These are phyloP conservation scores for Sindora glabra DNA, from an alignment of 306 rosid species.

Conservation along the genomic window DNA sequence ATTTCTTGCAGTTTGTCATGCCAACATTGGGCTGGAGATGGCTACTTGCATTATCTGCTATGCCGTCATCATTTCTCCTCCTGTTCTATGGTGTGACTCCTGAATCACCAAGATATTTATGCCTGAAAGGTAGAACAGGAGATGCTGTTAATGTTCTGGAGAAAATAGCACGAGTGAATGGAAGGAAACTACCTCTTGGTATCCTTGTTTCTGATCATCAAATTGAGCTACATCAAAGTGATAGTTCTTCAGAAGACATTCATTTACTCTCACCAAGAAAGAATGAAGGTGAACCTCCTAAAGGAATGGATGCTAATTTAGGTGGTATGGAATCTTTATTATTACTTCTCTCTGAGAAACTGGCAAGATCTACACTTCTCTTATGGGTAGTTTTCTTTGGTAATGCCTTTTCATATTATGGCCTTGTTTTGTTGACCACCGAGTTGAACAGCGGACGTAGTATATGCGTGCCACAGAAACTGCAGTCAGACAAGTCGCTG, in stretches of 20 bases:
- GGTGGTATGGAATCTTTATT: conserved; percentile 50
- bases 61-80: conserved; percentile 82
- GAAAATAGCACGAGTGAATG: conserved; percentile 75
- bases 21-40: conserved; percentile 97
- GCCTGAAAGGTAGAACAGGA: conserved; percentile 57
- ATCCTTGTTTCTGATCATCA: conserved; percentile 62
- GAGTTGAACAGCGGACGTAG: conserved; percentile 51
- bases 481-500: conserved; percentile 35
- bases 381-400: conserved; percentile 91
- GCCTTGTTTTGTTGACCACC: conserved; percentile 91
- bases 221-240: conserved; percentile 34
- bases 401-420: conserved; percentile 91
- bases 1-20: conserved; percentile 70
- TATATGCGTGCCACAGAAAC: conserved; percentile 37
- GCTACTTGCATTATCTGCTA: conserved; percentile 79
- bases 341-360: conserved; percentile 67
- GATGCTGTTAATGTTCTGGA: conserved; percentile 76
- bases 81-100: conserved; percentile 70
- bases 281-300: conserved; percentile 23
- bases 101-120: conserved; percentile 87
- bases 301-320: conserved; percentile 25
- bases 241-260: conserved; percentile 44
- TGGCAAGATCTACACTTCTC: conserved; percentile 74
- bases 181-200: conserved; percentile 64
- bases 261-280: conserved; percentile 40